Percentiles rank a stretch among this genome's conserved stretches.
Conservation (phyloP, 2,329 filamentous ascomycete genomes). For the Myriosclerotinia curreyana region DNA sequence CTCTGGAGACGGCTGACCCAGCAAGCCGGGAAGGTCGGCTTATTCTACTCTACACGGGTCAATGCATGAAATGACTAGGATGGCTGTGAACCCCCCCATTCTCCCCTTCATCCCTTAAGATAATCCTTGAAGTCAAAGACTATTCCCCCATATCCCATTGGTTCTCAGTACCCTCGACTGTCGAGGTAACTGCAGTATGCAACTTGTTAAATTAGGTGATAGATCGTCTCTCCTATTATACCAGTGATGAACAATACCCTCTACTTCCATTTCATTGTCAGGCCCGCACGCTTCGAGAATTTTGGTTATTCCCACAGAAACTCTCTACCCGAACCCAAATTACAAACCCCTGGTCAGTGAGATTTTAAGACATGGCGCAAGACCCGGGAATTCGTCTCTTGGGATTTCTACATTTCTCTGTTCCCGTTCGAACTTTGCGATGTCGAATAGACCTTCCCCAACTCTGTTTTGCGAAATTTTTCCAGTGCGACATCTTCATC, state of each 20-base stretch:
- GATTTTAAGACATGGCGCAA: slow-evolving; percentile 22
- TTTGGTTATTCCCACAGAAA: slow-evolving; percentile 9
- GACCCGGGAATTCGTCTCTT: slow-evolving; percentile 21
- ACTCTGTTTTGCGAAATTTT: not conserved
- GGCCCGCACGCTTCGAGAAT: not conserved
- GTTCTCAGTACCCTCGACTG: not conserved
- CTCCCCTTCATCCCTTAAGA: not conserved
- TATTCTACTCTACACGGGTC: slow-evolving; percentile 14
- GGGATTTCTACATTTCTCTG: slow-evolving; percentile 17
- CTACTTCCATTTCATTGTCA: slow-evolving; percentile 1
- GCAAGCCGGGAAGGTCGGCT: slow-evolving; percentile 20
- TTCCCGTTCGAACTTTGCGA: slow-evolving; percentile 13
- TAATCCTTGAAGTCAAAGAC: not conserved
- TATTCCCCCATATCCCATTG: not conserved
- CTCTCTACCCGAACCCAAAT: slow-evolving; percentile 11
- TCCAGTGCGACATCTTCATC: not conserved
- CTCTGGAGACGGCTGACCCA: slow-evolving; percentile 22
- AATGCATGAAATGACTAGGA: slow-evolving; percentile 21
- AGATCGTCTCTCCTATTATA: not conserved
- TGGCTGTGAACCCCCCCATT: not conserved
- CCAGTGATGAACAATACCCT: not conserved
- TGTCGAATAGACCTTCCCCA: not conserved
- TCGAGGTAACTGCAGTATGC: not conserved
- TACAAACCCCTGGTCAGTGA: slow-evolving; percentile 8
- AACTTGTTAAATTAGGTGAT: not conserved